A percentile compares a stretch with the other conserved stretches of the same genome.
phyloP scores from a whole-genome alignment of 768 basidiomycete species.

The Kwoniella mangroviensis region DNA sequence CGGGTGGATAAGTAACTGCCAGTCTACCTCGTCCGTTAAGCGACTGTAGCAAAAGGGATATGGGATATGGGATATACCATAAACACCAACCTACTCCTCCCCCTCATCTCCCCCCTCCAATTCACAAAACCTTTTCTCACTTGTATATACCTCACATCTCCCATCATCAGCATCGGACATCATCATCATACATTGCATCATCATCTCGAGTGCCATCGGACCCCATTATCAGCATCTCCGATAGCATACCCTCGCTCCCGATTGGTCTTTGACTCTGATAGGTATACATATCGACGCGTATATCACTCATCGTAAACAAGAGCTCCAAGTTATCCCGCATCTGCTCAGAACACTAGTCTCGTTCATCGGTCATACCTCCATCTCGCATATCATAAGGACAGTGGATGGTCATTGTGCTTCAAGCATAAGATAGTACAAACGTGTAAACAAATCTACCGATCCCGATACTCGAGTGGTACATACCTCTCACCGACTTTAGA shows the following conservation, averaged over 20 bases:
- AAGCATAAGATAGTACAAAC: background rate
- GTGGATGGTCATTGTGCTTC: background rate
- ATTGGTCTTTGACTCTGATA: background rate
- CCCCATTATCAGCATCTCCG: background rate
- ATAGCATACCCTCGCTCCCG: background rate
- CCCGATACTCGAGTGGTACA: no score
- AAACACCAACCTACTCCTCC: slow-evolving; percentile 6
- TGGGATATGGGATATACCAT: background rate
- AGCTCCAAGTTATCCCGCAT: background rate
- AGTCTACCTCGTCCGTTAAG: slow-evolving; percentile 4
- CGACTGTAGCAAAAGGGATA: slow-evolving; percentile 1
- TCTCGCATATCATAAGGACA: background rate
- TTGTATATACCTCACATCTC: slow-evolving; percentile 12
- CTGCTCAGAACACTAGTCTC: background rate
- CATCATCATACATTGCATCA: slow-evolving; percentile 11
- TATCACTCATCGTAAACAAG: background rate
- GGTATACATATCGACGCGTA: slow-evolving; percentile 2
- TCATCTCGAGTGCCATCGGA: background rate
- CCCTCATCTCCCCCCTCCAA: background rate
- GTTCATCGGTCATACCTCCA: background rate
- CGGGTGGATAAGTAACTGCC: background rate
- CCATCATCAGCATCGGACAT: background rate
- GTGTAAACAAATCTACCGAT: background rate
- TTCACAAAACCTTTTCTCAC: slow-evolving; percentile 3
- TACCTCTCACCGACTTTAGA: background rate